phyloP scores from a whole-genome alignment of 371 early-diverging fungal species.

The Mucor irregularis region DNA sequence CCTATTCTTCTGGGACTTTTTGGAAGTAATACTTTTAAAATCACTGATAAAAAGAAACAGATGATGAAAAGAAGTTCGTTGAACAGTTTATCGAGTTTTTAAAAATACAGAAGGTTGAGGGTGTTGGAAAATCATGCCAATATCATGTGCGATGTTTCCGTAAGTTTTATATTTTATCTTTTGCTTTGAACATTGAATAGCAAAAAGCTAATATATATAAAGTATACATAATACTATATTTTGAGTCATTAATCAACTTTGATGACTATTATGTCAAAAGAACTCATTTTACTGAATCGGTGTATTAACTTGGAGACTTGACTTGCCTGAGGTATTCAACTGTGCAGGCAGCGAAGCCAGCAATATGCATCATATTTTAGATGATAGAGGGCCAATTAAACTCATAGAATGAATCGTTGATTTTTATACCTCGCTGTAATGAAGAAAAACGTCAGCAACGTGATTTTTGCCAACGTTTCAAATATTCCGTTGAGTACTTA shows the following conservation, averaged over 20 bases:
- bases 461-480: too few relatives aligned
- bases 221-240: constrained; percentile 16
- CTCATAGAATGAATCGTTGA: too few relatives aligned
- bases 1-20: constrained; percentile 18
- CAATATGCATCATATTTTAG: too few relatives aligned
- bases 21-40: constrained; percentile 10
- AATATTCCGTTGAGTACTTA: too few relatives aligned
- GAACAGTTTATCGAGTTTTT: constrained; percentile 12
- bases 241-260: constrained; percentile 15
- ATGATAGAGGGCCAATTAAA: too few relatives aligned
- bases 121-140: constrained; percentile 10
- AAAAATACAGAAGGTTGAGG: constrained; percentile 11
- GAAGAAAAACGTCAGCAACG: too few relatives aligned
- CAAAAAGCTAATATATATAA: constrained; percentile 12
- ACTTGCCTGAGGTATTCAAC: too few relatives aligned
- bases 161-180: constrained; percentile 14
- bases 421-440: too few relatives aligned
- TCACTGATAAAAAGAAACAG: constrained; percentile 4
- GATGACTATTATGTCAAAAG: constrained; percentile 15
- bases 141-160: constrained; percentile 11
- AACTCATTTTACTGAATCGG: constrained; percentile 8
- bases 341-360: too few relatives aligned
- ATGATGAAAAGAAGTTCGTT: constrained; percentile 16
- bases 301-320: not conserved
- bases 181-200: constrained; percentile 18